A percentile compares a stretch with the other conserved stretches of the same genome.
Evolutionary conservation across 495 filamentous ascomycete genomes (phyloP).

Genomic region (Penicillium manginii): DNA sequence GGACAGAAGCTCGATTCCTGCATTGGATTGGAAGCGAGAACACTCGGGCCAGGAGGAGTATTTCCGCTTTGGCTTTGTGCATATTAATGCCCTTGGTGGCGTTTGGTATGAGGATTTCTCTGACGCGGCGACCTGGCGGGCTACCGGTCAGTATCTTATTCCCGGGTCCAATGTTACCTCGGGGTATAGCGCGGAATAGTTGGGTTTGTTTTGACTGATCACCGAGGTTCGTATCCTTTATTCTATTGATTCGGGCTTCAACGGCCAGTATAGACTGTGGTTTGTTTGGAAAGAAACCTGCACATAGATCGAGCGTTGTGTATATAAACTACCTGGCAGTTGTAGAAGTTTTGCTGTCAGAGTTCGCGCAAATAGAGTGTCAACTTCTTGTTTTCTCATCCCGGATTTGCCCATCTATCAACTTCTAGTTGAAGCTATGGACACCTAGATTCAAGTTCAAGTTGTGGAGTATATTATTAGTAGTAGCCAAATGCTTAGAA

Average conservation of each 20-base stretch:
- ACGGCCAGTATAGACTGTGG: neutral
- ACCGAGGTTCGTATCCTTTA: no score
- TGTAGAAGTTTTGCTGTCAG: neutral
- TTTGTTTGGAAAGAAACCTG: neutral
- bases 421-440: no score
- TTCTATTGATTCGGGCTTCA: no score
- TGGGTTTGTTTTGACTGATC: neutral
- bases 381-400: no score
- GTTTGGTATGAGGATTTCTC: conserved; percentile 75
- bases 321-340: neutral
- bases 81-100: conserved; percentile 51
- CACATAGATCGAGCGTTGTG: neutral
- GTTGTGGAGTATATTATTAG: no score
- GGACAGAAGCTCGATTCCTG: conserved; percentile 35
- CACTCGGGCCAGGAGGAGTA: conserved; percentile 63
- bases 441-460: no score
- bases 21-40: conserved; percentile 50
- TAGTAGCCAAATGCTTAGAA: no score
- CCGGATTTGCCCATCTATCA: no score
- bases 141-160: conserved; percentile 2
- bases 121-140: conserved; percentile 67
- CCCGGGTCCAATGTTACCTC: neutral
- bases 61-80: conserved; percentile 80
- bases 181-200: neutral
- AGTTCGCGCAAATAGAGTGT: neutral